Evolutionary conservation across 116 monocot species (phyloP).

Genomic region (Posidonia oceanica): DNA sequence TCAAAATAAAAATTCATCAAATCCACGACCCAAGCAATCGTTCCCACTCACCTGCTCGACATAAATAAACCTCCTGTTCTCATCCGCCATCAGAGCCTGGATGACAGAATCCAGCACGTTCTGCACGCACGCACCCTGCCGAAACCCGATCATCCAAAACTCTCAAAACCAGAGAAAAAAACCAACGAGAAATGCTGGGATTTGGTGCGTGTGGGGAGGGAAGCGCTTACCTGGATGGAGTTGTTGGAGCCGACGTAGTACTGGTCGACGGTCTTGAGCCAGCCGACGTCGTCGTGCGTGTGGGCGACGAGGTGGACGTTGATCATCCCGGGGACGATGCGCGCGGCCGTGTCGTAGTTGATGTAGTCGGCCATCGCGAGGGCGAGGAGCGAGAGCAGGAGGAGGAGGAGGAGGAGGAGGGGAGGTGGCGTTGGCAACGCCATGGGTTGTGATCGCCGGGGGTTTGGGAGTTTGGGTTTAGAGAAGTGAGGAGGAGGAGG

Average conservation of each 20-base stretch:
- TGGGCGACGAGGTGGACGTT: conserved; percentile 95
- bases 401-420: not conserved
- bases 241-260: conserved; percentile 99
- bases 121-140: conserved; percentile 49
- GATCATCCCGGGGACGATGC: conserved; percentile 70
- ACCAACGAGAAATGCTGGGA: not conserved
- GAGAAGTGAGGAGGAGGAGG: not conserved
- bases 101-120: conserved; percentile 94
- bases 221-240: conserved; percentile 61
- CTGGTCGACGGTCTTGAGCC: conserved; percentile 99
- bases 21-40: too few species aligned
- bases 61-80: conserved; percentile 91
- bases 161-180: too few species aligned
- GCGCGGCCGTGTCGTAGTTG: conserved; percentile 76
- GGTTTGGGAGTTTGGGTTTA: not conserved
- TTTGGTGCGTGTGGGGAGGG: not conserved
- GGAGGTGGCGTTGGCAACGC: not conserved
- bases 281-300: conserved; percentile 99
- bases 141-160: not conserved
- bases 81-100: conserved; percentile 61
- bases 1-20: not conserved
- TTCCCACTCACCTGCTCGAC: conserved; percentile 61
- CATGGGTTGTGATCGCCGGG: not conserved
- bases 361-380: conserved; percentile 37
- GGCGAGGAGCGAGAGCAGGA: not conserved